Conservation (phyloP, 2,329 filamentous ascomycete genomes). For the Knoxdaviesia proteae region DNA sequence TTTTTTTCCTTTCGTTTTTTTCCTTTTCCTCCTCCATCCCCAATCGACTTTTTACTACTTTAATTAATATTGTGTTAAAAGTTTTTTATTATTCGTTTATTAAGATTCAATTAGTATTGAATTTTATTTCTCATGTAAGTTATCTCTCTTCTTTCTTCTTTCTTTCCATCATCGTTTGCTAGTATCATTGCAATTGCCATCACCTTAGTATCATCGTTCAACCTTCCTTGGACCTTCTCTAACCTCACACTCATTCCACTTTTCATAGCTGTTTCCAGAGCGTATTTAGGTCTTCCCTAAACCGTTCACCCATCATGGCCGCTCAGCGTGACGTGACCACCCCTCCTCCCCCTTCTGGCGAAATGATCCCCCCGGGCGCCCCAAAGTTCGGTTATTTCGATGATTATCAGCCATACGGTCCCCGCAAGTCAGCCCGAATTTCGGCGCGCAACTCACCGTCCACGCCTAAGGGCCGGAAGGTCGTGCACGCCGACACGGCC, state of each 20-base stretch:
- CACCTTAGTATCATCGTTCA: not conserved
- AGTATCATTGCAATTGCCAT: not conserved
- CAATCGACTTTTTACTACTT: conserved; percentile 1
- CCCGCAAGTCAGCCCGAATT: conserved; percentile 42
- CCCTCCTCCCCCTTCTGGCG: too few relatives aligned
- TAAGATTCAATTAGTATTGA: not conserved
- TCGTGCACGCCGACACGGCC: too few relatives aligned
- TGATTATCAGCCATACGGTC: conserved; percentile 51
- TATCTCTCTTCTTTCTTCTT: not conserved
- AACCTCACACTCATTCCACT: too few relatives aligned
- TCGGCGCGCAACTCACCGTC: too few relatives aligned
- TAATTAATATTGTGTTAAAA: not conserved
- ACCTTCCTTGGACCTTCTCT: too few relatives aligned
- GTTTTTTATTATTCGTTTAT: not conserved
- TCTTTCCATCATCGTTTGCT: not conserved
- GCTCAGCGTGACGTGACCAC: too few relatives aligned
- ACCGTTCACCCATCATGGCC: too few relatives aligned
- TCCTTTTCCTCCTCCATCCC: not conserved
- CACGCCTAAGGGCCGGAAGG: too few relatives aligned
- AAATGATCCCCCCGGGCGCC: too few relatives aligned
- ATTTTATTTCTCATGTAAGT: not conserved
- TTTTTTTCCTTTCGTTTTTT: not conserved
- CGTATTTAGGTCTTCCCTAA: too few relatives aligned
- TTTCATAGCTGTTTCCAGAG: too few relatives aligned
- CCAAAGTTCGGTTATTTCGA: conserved; percentile 41